Evolutionary conservation across 192 early-diverging fungal species (phyloP).

Genomic region (Rhizophagus prolifer): DNA sequence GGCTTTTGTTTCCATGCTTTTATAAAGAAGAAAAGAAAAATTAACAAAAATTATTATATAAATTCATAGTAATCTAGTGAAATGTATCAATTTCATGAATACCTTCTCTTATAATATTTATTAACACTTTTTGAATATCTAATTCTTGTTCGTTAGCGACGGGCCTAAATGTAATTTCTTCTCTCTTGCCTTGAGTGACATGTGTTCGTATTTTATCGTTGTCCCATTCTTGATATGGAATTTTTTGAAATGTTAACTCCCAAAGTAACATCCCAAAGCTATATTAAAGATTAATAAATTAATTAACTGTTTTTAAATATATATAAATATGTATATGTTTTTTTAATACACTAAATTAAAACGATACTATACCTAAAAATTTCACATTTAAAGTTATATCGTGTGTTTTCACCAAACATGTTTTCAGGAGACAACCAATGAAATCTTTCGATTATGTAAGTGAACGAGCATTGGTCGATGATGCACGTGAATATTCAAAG

Average conservation of each 20-base stretch:
- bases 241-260: too few relatives aligned
- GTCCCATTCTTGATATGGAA: too few relatives aligned
- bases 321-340: too few relatives aligned
- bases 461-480: too few relatives aligned
- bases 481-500: neutral
- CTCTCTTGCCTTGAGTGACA: too few relatives aligned
- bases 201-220: too few relatives aligned
- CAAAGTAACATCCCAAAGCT: slow-evolving; percentile 24
- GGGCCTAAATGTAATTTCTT: neutral
- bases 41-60: neutral
- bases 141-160: neutral
- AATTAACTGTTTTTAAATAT: too few relatives aligned
- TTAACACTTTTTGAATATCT: neutral
- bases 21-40: neutral
- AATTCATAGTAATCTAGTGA: neutral
- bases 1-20: neutral
- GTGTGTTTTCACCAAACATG: neutral
- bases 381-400: slow-evolving; percentile 15
- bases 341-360: too few relatives aligned
- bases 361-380: neutral
- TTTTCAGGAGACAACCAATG: slow-evolving; percentile 22
- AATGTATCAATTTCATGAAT: neutral
- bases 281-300: neutral
- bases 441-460: too few relatives aligned
- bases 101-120: neutral